These are phyloP conservation scores for Cephalotrichum gorgonifer DNA, from an alignment of 2,329 filamentous ascomycete species.

Conservation along the genomic window DNA sequence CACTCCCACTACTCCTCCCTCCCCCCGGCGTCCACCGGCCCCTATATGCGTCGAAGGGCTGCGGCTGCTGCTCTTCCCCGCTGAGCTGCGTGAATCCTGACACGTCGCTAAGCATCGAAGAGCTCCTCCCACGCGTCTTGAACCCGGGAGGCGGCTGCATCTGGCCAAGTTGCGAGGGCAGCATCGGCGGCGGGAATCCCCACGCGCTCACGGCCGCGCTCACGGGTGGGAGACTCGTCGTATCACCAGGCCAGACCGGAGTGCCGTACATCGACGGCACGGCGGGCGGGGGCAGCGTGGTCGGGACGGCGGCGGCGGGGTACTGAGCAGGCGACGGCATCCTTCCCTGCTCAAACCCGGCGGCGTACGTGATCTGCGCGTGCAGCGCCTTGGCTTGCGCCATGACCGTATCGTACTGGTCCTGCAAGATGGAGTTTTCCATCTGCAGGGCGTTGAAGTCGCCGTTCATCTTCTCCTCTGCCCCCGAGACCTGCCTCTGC, in stretches of 20 bases:
- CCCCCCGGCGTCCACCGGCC: slow-evolving; percentile 6
- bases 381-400: slow-evolving; percentile 14
- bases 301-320: background rate
- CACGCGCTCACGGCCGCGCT: no score
- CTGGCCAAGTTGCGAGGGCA: slow-evolving; percentile 8
- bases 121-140: slow-evolving; percentile 47
- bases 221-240: no score
- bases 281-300: background rate
- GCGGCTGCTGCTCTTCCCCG: slow-evolving; percentile 36
- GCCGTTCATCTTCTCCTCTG: slow-evolving; percentile 32
- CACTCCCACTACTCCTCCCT: slow-evolving; percentile 1
- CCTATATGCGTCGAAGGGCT: slow-evolving; percentile 9
- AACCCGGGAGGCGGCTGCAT: slow-evolving; percentile 16
- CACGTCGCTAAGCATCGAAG: slow-evolving; percentile 56
- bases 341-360: background rate
- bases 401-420: slow-evolving; percentile 26
- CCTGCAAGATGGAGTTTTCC: slow-evolving; percentile 26
- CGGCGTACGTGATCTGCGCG: background rate
- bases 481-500: slow-evolving; percentile 32
- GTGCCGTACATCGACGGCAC: background rate
- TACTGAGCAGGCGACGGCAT: background rate
- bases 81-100: slow-evolving; percentile 58
- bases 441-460: slow-evolving; percentile 25
- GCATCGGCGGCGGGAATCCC: background rate
- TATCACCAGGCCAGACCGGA: no score